Conservation (phyloP, 352 stramenopile genomes). For the Phytophthora aleatoria region DNA sequence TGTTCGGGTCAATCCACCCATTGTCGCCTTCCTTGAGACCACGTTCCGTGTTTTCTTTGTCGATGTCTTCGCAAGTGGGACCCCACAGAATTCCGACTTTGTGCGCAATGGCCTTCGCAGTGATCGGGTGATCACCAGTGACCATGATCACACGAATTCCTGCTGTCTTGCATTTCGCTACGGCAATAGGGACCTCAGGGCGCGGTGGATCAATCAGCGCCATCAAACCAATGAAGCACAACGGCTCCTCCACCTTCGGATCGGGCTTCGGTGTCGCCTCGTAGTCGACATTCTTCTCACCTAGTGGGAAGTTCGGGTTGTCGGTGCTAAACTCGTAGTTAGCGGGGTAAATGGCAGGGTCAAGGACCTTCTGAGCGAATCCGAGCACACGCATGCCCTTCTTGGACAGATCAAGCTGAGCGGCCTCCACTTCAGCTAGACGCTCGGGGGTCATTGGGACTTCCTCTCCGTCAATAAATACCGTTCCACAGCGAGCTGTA, state of each 20-base stretch:
- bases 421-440: constrained; percentile 70
- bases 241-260: constrained; percentile 72
- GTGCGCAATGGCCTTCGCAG: constrained; percentile 93
- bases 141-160: constrained; percentile 96
- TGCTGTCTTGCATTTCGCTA: constrained; percentile 92
- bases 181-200: constrained; percentile 82
- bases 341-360: constrained; percentile 48
- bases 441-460: constrained; percentile 92
- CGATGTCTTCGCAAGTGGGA: constrained; percentile 84
- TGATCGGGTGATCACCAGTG: constrained; percentile 93
- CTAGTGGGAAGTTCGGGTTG: constrained; percentile 83
- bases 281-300: constrained; percentile 87
- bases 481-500: constrained; percentile 88
- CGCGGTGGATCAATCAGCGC: constrained; percentile 96
- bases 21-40: constrained; percentile 63
- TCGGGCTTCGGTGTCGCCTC: constrained; percentile 65
- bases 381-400: constrained; percentile 75
- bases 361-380: constrained; percentile 65
- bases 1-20: constrained; percentile 77
- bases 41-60: constrained; percentile 72
- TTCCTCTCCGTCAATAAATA: constrained; percentile 67
- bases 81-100: constrained; percentile 94
- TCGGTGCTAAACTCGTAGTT: constrained; percentile 79
- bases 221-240: constrained; percentile 95
- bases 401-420: constrained; percentile 60